Percentiles rank a stretch among this genome's conserved stretches.
These are phyloP conservation scores for Fragilaria radians DNA, from an alignment of 108 stramenopile species.

Conservation along the genomic window DNA sequence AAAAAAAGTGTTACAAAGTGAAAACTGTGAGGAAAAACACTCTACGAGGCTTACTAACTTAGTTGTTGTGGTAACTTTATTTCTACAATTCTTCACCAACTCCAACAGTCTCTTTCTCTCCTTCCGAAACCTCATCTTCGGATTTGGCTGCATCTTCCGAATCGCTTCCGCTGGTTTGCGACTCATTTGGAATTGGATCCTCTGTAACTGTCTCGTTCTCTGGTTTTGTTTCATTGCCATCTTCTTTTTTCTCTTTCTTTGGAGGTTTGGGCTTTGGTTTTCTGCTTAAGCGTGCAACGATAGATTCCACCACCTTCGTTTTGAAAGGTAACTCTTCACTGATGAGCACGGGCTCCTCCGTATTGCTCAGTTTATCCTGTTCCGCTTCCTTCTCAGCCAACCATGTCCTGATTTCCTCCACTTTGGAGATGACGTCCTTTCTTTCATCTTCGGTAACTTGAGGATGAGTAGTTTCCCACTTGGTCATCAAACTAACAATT, in stretches of 20 bases:
- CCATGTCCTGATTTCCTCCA: slow-evolving; percentile 66
- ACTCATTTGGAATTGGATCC: no score
- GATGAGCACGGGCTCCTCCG: slow-evolving; percentile 78
- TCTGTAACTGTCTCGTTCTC: slow-evolving; percentile 15
- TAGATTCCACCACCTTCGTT: slow-evolving; percentile 60
- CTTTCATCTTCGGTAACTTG: slow-evolving; percentile 93
- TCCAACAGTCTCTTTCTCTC: slow-evolving; percentile 15
- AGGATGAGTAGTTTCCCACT: slow-evolving; percentile 83
- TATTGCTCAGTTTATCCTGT: slow-evolving; percentile 59
- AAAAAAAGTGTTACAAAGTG: neutral
- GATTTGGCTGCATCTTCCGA: slow-evolving; percentile 17
- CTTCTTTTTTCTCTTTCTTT: slow-evolving; percentile 41
- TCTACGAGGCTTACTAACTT: no score
- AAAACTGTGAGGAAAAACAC: no score
- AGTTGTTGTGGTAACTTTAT: no score
- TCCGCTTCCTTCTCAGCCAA: slow-evolving; percentile 63
- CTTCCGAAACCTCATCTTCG: slow-evolving; percentile 14
- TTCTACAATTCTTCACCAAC: no score
- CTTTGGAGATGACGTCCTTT: slow-evolving; percentile 64
- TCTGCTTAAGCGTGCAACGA: slow-evolving; percentile 60
- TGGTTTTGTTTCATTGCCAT: slow-evolving; percentile 28
- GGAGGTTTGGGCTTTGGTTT: slow-evolving; percentile 79
- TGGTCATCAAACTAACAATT: slow-evolving; percentile 63
- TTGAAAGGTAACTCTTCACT: slow-evolving; percentile 72
- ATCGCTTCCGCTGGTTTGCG: slow-evolving; percentile 4